Evolutionary conservation across 495 filamentous ascomycete genomes (phyloP).

Genomic region (Aspergillus cavernicola): DNA sequence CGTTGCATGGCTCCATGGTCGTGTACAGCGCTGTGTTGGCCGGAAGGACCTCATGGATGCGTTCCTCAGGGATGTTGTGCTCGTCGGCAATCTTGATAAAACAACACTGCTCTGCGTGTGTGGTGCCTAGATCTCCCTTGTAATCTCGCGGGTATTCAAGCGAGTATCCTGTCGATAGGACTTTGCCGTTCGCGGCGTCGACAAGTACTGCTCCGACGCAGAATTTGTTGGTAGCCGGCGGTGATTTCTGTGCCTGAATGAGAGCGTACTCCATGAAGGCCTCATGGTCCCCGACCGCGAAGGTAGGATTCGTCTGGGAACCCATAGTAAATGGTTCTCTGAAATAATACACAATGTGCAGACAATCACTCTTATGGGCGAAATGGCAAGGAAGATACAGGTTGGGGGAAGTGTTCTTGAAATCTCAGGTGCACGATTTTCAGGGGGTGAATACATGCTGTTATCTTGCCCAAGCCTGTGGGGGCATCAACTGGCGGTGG

Average conservation of each 20-base stretch:
- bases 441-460: too few relatives aligned
- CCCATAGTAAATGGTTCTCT: neutral
- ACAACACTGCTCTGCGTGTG: constrained; percentile 46
- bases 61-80: constrained; percentile 34
- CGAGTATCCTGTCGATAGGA: constrained; percentile 30
- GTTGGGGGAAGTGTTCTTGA: too few relatives aligned
- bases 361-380: neutral
- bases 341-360: neutral
- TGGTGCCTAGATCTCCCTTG: constrained; percentile 35
- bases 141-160: constrained; percentile 29
- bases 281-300: constrained; percentile 25
- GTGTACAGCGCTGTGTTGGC: constrained; percentile 34
- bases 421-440: too few relatives aligned
- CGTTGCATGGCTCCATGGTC: constrained; percentile 35
- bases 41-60: constrained; percentile 35
- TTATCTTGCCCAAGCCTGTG: neutral
- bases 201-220: constrained; percentile 33
- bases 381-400: neutral
- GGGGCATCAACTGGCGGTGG: neutral
- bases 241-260: constrained; percentile 22
- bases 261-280: constrained; percentile 29
- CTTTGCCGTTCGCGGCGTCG: constrained; percentile 18
- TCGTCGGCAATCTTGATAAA: constrained; percentile 44
- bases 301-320: constrained; percentile 24
- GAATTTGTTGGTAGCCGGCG: constrained; percentile 28